Percentiles rank a stretch among this genome's conserved stretches.
These are phyloP conservation scores for Delitschia confertaspora DNA, from an alignment of 495 filamentous ascomycete species.

Conservation along the genomic window DNA sequence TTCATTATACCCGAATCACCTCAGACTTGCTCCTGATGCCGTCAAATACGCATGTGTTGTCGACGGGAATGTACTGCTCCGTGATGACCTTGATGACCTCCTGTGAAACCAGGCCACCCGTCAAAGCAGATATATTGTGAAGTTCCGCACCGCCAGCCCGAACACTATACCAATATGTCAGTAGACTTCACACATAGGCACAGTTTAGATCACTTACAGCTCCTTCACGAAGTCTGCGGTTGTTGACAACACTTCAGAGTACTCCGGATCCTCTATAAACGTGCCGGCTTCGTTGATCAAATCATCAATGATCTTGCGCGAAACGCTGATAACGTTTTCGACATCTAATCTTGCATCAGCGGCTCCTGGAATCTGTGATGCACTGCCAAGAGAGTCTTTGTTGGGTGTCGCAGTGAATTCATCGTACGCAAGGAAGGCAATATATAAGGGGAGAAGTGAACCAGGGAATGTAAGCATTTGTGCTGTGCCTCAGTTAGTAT, in stretches of 20 bases:
- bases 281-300: slow-evolving; percentile 42
- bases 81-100: slow-evolving; percentile 95
- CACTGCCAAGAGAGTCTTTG: slow-evolving; percentile 20
- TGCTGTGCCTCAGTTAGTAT: slow-evolving; percentile 15
- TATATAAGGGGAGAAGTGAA: slow-evolving; percentile 67
- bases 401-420: slow-evolving; percentile 37
- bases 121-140: slow-evolving; percentile 87
- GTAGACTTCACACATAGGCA: not conserved
- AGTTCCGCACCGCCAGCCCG: slow-evolving; percentile 78
- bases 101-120: slow-evolving; percentile 87
- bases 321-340: slow-evolving; percentile 30
- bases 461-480: slow-evolving; percentile 37
- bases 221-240: slow-evolving; percentile 30
- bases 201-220: slow-evolving; percentile 26
- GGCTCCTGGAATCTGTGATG: slow-evolving; percentile 20
- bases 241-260: slow-evolving; percentile 40
- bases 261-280: slow-evolving; percentile 37
- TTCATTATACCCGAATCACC: slow-evolving; percentile 45
- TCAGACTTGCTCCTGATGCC: slow-evolving; percentile 72
- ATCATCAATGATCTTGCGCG: slow-evolving; percentile 40
- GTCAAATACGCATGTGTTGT: slow-evolving; percentile 90
- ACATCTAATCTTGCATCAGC: slow-evolving; percentile 28
- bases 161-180: slow-evolving; percentile 35
- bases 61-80: slow-evolving; percentile 89
- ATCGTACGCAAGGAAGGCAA: slow-evolving; percentile 63